Percentiles rank a stretch among this genome's conserved stretches.
Conservation (phyloP, 1,284 basidiomycete genomes). For the Cryptococcus sp. region DNA sequence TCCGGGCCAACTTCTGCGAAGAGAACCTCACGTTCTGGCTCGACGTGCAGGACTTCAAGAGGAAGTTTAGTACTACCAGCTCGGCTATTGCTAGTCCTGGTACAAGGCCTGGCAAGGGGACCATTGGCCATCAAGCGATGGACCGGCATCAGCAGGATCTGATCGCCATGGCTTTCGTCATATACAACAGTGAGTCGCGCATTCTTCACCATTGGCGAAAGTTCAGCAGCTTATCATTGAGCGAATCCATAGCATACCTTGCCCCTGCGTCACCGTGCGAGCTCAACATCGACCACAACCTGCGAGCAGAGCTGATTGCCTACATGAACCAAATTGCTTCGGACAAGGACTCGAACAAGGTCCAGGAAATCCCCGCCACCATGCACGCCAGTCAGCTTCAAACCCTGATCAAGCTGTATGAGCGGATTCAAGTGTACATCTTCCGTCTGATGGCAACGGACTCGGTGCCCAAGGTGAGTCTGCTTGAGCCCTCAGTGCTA, state of each 20-base stretch:
- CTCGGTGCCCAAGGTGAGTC: conserved; percentile 84
- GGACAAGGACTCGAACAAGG: conserved; percentile 62
- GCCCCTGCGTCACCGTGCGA: conserved; percentile 93
- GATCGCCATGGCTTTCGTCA: conserved; percentile 90
- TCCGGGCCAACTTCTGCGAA: conserved; percentile 93
- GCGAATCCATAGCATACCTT: conserved; percentile 76
- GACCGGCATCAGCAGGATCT: conserved; percentile 94
- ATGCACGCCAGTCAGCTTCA: conserved; percentile 88
- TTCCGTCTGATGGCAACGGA: conserved; percentile 98
- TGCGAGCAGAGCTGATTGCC: conserved; percentile 88
- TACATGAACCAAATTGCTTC: conserved; percentile 88
- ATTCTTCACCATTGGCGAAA: too few species aligned
- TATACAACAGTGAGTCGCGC: conserved; percentile 57
- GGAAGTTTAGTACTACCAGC: conserved; percentile 91
- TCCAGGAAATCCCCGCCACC: conserved; percentile 66
- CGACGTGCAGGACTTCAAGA: conserved; percentile 95
- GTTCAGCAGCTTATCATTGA: too few species aligned
- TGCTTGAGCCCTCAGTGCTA: too few species aligned
- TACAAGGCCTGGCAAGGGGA: conserved; percentile 16
- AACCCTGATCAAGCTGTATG: conserved; percentile 89
- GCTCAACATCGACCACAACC: conserved; percentile 95
- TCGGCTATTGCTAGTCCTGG: conserved; percentile 72
- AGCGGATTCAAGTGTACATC: conserved; percentile 93
- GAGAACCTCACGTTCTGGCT: conserved; percentile 98
- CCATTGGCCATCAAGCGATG: conserved; percentile 78